phyloP scores from a whole-genome alignment of 192 early-diverging fungal genomes.

The Podila verticillata region DNA sequence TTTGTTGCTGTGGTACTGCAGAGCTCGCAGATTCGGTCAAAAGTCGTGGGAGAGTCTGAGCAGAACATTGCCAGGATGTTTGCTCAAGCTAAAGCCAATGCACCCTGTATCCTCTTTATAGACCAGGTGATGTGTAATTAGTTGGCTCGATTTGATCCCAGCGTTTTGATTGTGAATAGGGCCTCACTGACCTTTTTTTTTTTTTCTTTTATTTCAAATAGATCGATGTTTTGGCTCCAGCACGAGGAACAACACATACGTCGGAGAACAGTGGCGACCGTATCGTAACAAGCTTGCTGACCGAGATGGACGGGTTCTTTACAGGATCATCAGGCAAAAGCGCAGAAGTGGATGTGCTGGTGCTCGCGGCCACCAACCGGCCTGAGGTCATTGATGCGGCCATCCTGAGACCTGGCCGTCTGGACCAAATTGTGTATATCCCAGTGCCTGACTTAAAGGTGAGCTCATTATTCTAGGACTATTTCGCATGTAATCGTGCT shows the following conservation, averaged over 20 bases:
- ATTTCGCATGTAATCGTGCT: background rate
- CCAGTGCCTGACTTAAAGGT: slow-evolving; percentile 66
- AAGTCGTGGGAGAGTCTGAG: slow-evolving; percentile 95
- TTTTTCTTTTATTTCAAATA: slow-evolving; percentile 20
- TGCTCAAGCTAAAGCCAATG: slow-evolving; percentile 78
- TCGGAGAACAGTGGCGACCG: slow-evolving; percentile 87
- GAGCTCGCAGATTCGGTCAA: slow-evolving; percentile 87
- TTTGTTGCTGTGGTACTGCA: slow-evolving; percentile 12
- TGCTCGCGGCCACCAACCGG: slow-evolving; percentile 82
- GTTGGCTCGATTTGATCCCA: too few species aligned
- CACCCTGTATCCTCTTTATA: slow-evolving; percentile 92
- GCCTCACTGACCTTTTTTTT: background rate
- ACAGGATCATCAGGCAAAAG: slow-evolving; percentile 37
- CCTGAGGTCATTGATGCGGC: slow-evolving; percentile 81
- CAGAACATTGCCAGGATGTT: slow-evolving; percentile 86
- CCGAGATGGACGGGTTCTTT: slow-evolving; percentile 84
- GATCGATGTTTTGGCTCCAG: slow-evolving; percentile 85
- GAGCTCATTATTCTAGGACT: background rate
- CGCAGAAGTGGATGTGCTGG: slow-evolving; percentile 66
- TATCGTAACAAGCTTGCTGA: slow-evolving; percentile 88
- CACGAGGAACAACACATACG: slow-evolving; percentile 71
- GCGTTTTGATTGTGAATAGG: too few species aligned
- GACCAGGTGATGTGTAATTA: slow-evolving; percentile 72
- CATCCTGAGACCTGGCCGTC: slow-evolving; percentile 83
- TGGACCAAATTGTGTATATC: slow-evolving; percentile 82